Base-by-base conservation (phyloP, 371 early-diverging fungal species). In the Homolaphlyctis polyrhiza region DNA sequence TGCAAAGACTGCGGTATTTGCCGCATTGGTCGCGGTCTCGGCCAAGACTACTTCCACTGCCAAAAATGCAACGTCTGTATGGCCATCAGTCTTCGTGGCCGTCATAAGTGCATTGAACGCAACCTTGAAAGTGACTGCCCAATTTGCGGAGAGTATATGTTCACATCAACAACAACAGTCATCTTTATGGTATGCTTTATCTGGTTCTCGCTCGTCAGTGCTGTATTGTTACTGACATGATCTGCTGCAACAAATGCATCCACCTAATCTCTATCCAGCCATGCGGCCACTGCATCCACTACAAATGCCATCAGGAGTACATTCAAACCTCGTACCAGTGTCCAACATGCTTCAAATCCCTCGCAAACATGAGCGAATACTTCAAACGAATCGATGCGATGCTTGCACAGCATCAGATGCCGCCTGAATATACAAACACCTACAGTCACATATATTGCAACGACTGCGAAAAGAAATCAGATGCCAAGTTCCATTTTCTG, bases 141-240 rank as follows among this genome's bases (percentile, higher is more conserved):
- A 0, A 96, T 99, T 58, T 99, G 99, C 76, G 93, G 94, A 43
- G 98, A 99, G 69, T 91, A 88, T 73, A 86, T 99, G 84, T 95
- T 95, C 65, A 95, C 93, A 0, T 79, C 81, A 21, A 89, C 89
- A 0, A 85, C 86, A 11, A 87, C 85, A 2, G 89, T 92, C 0
- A 87, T 92, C 21, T 91, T 91, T 63, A 92, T 94, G 93, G n/a
- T n/a, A n/a, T n/a, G n/a, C n/a, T n/a, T n/a, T n/a, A n/a, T n/a
- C 91, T 91, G 83, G 43, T 39, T 39, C 13, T 21, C 8, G 43
- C 43, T 39, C 43, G 43, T 39, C 13, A 13, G 8, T 8, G 13
- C 43, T 13, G 43, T 39, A 39, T 21, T 8, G 13, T 39, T 21
- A 39, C 43, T 21, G 21, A 21, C 8, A 8, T 39, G 13, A 39